Percentiles rank a stretch among this genome's conserved stretches.
phyloP scores from a whole-genome alignment of 768 basidiomycete genomes.

The Cystofilobasidium bisporidii region DNA sequence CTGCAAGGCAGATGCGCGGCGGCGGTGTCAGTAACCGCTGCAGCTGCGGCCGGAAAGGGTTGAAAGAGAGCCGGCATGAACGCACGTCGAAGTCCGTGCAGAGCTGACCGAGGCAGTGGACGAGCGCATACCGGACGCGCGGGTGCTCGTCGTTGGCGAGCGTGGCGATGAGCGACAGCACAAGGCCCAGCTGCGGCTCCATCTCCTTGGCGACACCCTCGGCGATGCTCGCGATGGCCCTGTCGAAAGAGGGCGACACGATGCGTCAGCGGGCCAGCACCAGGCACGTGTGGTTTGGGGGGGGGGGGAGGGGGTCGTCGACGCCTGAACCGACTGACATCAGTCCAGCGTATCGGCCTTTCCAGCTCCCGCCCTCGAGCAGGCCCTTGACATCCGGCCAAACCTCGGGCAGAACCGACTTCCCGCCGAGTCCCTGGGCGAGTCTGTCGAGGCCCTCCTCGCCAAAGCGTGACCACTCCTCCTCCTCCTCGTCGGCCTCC shows the following conservation, averaged over 20 bases:
- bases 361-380: conserved; percentile 48
- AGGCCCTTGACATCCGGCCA: conserved; percentile 48
- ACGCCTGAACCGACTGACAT: no score
- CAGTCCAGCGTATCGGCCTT: conserved; percentile 69
- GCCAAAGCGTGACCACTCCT: conserved; percentile 56
- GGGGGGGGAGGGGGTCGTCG: no score
- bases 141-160: conserved; percentile 73
- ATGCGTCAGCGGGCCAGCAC: not conserved
- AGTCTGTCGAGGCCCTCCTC: conserved; percentile 75
- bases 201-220: conserved; percentile 66
- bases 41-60: not conserved
- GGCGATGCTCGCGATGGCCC: conserved; percentile 64
- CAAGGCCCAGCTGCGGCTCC: conserved; percentile 69
- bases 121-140: conserved; percentile 62
- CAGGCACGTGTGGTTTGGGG: no score
- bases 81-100: conserved; percentile 77
- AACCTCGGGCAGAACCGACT: conserved; percentile 63
- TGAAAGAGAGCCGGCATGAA: conserved; percentile 11
- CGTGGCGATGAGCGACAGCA: conserved; percentile 70
- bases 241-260: not conserved
- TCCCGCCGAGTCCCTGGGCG: conserved; percentile 63
- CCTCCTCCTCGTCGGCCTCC: conserved; percentile 47
- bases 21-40: conserved; percentile 49
- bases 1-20: conserved; percentile 46
- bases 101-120: conserved; percentile 72